These are phyloP conservation scores for Nadsonia commutata DNA, from an alignment of 1,139 yeast genomes.

Conservation along the genomic window DNA sequence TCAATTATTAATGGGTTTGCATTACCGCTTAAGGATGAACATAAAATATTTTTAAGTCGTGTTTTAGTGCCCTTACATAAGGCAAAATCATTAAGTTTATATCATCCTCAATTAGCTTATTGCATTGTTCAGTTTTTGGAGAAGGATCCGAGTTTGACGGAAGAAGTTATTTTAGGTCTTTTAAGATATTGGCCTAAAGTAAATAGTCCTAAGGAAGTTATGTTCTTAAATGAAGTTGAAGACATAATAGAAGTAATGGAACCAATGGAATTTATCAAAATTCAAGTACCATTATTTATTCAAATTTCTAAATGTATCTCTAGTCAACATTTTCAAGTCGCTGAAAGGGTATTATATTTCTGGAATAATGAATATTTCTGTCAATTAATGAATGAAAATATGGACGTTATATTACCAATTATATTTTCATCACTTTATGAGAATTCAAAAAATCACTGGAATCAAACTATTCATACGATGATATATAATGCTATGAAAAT, in stretches of 20 bases:
- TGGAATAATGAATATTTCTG: constrained; percentile 94
- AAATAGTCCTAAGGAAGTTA: constrained; percentile 86
- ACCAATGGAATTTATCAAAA: constrained; percentile 79
- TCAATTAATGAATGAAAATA: constrained; percentile 73
- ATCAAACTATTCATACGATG: constrained; percentile 79
- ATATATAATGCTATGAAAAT: constrained; percentile 84
- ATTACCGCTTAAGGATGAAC: constrained; percentile 91
- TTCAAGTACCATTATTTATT: constrained; percentile 85
- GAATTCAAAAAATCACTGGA: constrained; percentile 57
- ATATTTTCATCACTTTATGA: constrained; percentile 84
- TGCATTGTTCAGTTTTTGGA: constrained; percentile 94
- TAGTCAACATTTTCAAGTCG: constrained; percentile 93
- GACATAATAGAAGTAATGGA: constrained; percentile 95
- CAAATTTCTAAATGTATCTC: constrained; percentile 90
- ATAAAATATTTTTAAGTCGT: constrained; percentile 74
- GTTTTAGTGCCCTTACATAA: constrained; percentile 91
- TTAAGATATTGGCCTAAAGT: constrained; percentile 95
- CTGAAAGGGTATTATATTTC: constrained; percentile 85
- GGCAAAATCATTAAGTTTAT: constrained; percentile 70
- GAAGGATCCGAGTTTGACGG: constrained; percentile 82
- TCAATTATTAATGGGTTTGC: constrained; percentile 97
- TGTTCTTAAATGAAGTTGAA: constrained; percentile 90
- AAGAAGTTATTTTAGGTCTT: constrained; percentile 87
- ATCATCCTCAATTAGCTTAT: constrained; percentile 93
- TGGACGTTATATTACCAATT: constrained; percentile 85